Evolutionary conservation across 768 basidiomycete species (phyloP).

Genomic region (Rhodotorula kratochvilovae): DNA sequence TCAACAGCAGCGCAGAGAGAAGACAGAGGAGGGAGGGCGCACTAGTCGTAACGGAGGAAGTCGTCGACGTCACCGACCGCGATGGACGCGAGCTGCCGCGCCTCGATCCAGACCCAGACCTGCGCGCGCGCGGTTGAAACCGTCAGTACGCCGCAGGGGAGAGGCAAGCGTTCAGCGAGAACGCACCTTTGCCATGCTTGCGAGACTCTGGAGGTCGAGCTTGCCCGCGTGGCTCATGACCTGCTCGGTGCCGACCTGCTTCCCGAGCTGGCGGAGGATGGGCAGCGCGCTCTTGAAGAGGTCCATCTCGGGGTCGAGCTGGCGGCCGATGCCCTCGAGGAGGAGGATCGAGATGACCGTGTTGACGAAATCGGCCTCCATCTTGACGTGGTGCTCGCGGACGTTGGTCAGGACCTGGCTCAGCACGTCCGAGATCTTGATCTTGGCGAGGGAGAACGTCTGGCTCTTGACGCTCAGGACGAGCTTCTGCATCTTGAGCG

Average conservation of each 20-base stretch:
- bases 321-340: constrained; percentile 91
- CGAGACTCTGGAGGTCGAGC: constrained; percentile 56
- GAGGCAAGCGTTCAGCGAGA: not conserved
- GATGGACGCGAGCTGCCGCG: constrained; percentile 73
- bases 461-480: constrained; percentile 89
- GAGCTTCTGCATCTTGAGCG: constrained; percentile 94
- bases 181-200: constrained; percentile 79
- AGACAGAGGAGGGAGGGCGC: constrained; percentile 44
- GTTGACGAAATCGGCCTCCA: constrained; percentile 98
- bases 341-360: constrained; percentile 90
- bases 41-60: constrained; percentile 82
- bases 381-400: constrained; percentile 87
- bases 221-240: constrained; percentile 43
- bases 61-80: constrained; percentile 78
- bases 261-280: constrained; percentile 82
- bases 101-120: constrained; percentile 93
- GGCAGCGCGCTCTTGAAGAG: constrained; percentile 92
- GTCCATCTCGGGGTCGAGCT: constrained; percentile 84
- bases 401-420: constrained; percentile 82
- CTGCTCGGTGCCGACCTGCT: constrained; percentile 78
- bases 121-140: constrained; percentile 45
- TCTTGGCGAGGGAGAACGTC: constrained; percentile 93
- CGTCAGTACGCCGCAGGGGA: not conserved
- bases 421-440: constrained; percentile 89
- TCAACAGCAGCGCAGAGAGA: not conserved